Evolutionary conservation across 2,329 filamentous ascomycete genomes (phyloP), one percentile per base, ranked within the genome.

Genomic region (Parastagonospora avenae): DNA sequence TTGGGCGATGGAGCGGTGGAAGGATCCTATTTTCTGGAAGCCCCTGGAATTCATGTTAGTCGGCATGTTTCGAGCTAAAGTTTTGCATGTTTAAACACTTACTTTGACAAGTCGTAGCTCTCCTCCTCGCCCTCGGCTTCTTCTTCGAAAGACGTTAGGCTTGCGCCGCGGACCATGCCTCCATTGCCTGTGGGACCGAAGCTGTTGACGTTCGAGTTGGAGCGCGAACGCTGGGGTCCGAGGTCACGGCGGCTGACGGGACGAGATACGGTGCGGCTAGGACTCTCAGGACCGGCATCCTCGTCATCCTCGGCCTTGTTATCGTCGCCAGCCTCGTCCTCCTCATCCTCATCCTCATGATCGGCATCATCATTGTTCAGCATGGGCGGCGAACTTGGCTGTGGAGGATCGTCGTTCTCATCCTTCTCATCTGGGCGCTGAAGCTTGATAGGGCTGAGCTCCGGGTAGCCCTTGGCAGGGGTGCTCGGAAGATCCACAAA

Each of bases 401-500:
- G 71, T 8, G 58, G 55, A 14, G 53, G 46, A 44, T 70, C 64
- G 11, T 73, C 68, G 4, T 68, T 68, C 11, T 54, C 63, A 7
- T 72, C 67, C 19, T 70, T 68, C 5, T 66, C 67, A n/a, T 66
- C 60, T 16, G 62, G 52, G 44, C 54, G 66, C 36, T 67, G 63
- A 16, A 73, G 62, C 52, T 73, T 73, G 50, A 67, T 74, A 1
- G 71, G 70, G 38, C 69, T 74, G 9, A 72, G 52, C 33, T 74
- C 71, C 12, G 68, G 54, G 8, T 60, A 63, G 9, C 60, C 62
- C 53, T 74, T 75, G 7, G 89, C 77, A 1, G 90, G 90, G 2
- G 89, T 92, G 72, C 86, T 90, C 24, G 84, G 83, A 52, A 91
- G 83, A 59, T 92, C 89, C 35, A 89, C 86, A 72, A 90, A 94